phyloP scores from a whole-genome alignment of 179 eudicot genomes.

The Corrigiola litoralis region DNA sequence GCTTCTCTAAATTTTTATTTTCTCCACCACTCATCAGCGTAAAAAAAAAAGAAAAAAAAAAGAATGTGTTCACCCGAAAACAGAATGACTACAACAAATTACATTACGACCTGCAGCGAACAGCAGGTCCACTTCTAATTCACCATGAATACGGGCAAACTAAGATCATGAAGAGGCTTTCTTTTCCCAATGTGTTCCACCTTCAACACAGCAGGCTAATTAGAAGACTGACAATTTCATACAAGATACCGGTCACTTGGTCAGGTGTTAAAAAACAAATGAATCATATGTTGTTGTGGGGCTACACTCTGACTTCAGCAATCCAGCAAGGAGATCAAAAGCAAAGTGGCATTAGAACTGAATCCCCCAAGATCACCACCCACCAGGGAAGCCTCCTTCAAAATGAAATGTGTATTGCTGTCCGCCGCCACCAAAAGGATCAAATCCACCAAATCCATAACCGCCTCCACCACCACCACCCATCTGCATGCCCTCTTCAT shows the following conservation, averaged over 20 bases:
- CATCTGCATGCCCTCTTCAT: conserved; percentile 73
- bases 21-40: not conserved
- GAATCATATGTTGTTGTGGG: not conserved
- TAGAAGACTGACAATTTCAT: not conserved
- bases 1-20: not conserved
- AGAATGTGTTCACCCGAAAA: not conserved
- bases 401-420: conserved; percentile 89
- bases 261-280: conserved; percentile 2
- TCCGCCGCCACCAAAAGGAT: conserved; percentile 70
- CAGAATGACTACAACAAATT: not conserved
- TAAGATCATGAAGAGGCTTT: not conserved
- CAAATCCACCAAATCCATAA: conserved; percentile 71
- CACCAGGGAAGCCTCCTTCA: conserved; percentile 92
- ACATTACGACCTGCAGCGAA: not conserved
- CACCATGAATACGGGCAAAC: not conserved
- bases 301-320: not conserved
- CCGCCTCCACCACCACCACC: conserved; percentile 84
- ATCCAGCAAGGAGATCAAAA: not conserved
- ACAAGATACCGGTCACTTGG: not conserved
- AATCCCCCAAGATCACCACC: conserved; percentile 57
- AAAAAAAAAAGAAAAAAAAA: not conserved
- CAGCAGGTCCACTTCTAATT: not conserved
- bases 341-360: conserved; percentile 32
- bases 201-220: not conserved
- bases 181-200: no score